phyloP scores from a whole-genome alignment of 2,329 filamentous ascomycete genomes.

The Sporothrix euskadiensis region DNA sequence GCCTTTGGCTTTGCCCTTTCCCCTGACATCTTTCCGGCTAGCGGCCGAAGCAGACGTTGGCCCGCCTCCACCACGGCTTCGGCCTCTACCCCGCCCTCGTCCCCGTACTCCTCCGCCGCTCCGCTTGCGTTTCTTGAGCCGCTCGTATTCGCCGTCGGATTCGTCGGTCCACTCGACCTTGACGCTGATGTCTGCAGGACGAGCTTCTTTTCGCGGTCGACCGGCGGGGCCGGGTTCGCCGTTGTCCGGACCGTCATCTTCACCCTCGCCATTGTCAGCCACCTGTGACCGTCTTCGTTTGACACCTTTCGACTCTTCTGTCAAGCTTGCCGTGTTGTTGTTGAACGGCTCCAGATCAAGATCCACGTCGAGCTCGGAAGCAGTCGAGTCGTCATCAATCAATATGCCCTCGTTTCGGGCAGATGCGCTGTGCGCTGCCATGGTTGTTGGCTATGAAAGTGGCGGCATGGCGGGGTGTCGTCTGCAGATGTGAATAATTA shows the following conservation, averaged over 20 bases:
- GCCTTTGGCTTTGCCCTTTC: slow-evolving; percentile 49
- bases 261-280: slow-evolving; percentile 32
- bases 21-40: slow-evolving; percentile 43
- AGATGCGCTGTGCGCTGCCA: slow-evolving; percentile 26
- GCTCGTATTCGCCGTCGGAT: slow-evolving; percentile 60
- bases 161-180: slow-evolving; percentile 55
- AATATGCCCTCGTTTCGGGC: slow-evolving; percentile 17
- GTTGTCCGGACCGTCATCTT: slow-evolving; percentile 36
- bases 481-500: neutral
- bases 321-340: neutral
- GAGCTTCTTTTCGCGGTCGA: neutral
- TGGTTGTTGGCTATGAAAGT: slow-evolving; percentile 10
- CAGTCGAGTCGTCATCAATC: slow-evolving; percentile 27
- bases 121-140: slow-evolving; percentile 63
- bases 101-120: slow-evolving; percentile 43
- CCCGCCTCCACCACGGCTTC: slow-evolving; percentile 10
- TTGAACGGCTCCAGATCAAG: slow-evolving; percentile 22
- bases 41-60: slow-evolving; percentile 39
- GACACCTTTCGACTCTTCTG: slow-evolving; percentile 21
- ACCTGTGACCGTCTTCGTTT: slow-evolving; percentile 33
- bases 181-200: slow-evolving; percentile 44
- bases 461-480: neutral
- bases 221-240: slow-evolving; percentile 19
- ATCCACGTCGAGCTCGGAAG: slow-evolving; percentile 17
- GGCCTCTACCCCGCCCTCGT: slow-evolving; percentile 36